Base-by-base conservation (phyloP, 192 early-diverging fungal species). In the Coemansia sp. region DNA sequence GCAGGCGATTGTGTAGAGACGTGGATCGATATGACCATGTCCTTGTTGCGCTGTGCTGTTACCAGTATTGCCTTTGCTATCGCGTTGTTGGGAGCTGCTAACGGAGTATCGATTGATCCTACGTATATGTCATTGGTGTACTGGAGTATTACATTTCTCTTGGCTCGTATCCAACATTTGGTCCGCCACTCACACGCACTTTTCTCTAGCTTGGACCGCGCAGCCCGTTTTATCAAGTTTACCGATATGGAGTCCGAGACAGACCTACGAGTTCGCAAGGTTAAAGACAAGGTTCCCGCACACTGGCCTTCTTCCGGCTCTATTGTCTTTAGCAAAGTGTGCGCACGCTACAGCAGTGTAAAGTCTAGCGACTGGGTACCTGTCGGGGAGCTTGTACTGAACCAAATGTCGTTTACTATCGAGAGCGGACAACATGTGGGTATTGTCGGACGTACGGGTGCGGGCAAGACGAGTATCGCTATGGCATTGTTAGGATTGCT, bases 391-490 rank as follows among this genome's bases (percentile, higher is more conserved):
- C 82, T 86, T 8, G 91, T 89, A 0, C 73, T 96, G 20, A 77
- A 86, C 46, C 71, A 88, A 40, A 82, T 95, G 41, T 84, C 85
- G 5, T 75, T 93, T 52, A 34, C 74, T 5, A 84, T 95, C 52
- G 78, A 76, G 18, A 77, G 86, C 0, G 91, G 90, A 3, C 89
- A 91, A 51, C 91, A 90, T 57, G 82, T 95, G 65, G 94, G 93
- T 5, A 85, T 97, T 15, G 95, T 96, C 27, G 96, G 96, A 10
- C 85, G 95, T 0, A 94, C 94, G 2, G 94, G 94, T 1, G 87
- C 93, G 3, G 91, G 92, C 18, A 94, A 93, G 63, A 78, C 78
- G 9, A 89, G 86, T 59, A 86, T 95, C 59, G 86, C 91, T n/a
- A 85, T 85, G 52, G 78, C 91, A 0, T 74, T 94, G 5, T 89